Base-by-base conservation (phyloP, 306 rosid species). In the Myrica gale region DNA sequence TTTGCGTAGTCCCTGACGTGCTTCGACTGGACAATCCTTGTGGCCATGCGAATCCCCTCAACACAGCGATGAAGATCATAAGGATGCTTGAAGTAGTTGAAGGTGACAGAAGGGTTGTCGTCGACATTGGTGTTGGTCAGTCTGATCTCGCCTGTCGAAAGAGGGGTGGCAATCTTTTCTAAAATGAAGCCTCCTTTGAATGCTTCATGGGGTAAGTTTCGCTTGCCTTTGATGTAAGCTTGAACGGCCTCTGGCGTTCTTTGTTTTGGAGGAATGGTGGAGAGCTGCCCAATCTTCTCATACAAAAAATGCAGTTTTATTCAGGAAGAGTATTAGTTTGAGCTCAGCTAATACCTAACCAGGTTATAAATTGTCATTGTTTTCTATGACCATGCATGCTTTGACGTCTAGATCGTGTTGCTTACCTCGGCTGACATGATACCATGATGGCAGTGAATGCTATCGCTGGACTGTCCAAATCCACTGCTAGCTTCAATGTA, bases 401-500 rank as follows among this genome's bases (percentile, higher is more conserved):
- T 56, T 20, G 20, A 4, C 20, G 47, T 51, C 68, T 69, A 26
- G 69, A 86, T 69, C 45, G 57, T 19, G 46, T 50, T 58, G 78
- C 85, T 76, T 87, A 92, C 98, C 97, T 94, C 98, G 67, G 98
- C 95, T 19, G 97, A 94, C 89, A 94, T 23, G 68, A 94, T 86
- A 56, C 98, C 98, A 46, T 94, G 98, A 85, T 94, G 91, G 75
- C 97, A 94, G 20, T 84, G 95, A 85, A 94, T 92, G 85, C 98
- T 94, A 42, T 88, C 85, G 0, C 16, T 51, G 58, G 97, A 89
- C 90, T 92, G 97, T 23, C 97, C 78, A 53, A 86, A 94, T 50
- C 98, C 98, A 71, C 97, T 88, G 84, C 97, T 92, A 20, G 92
- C 90, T 78, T 95, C 98, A 82, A 95, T 86, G 78, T 88, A 95